Percentiles rank a stretch among this genome's conserved stretches.
Conservation (phyloP, 495 filamentous ascomycete species). For the Glonium stellatum region DNA sequence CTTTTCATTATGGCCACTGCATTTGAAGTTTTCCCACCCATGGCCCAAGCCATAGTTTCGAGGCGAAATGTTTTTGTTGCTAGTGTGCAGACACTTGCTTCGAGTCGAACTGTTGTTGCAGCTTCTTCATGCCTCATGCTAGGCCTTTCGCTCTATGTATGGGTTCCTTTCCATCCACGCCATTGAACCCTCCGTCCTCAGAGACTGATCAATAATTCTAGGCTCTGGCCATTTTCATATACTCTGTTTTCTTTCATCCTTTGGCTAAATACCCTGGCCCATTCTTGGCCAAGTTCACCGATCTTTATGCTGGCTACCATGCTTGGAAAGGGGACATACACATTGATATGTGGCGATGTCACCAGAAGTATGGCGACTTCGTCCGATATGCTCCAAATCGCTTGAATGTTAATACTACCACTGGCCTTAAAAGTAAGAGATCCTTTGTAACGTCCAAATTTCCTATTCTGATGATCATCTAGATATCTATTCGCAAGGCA, state of each 20-base stretch:
- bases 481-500: conserved; percentile 7
- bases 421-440: conserved; percentile 2
- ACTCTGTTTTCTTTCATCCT: conserved; percentile 17
- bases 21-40: conserved; percentile 3
- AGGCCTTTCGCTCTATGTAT: conserved; percentile 3
- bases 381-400: conserved; percentile 11
- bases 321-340: conserved; percentile 13
- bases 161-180: neutral
- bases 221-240: conserved; percentile 11
- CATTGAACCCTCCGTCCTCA: too few relatives aligned
- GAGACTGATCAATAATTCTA: neutral
- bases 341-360: conserved; percentile 13
- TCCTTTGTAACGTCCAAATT: neutral
- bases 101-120: neutral
- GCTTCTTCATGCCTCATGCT: neutral
- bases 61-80: neutral
- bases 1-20: conserved; percentile 5
- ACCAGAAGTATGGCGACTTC: conserved; percentile 9
- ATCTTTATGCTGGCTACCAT: conserved; percentile 16
- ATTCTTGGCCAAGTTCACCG: conserved; percentile 9
- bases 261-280: conserved; percentile 14
- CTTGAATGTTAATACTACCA: conserved; percentile 4
- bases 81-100: neutral
- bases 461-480: neutral
- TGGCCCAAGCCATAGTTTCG: neutral